Evolutionary conservation across 345 rosid species (phyloP).

Genomic region (Acer yangbiense): DNA sequence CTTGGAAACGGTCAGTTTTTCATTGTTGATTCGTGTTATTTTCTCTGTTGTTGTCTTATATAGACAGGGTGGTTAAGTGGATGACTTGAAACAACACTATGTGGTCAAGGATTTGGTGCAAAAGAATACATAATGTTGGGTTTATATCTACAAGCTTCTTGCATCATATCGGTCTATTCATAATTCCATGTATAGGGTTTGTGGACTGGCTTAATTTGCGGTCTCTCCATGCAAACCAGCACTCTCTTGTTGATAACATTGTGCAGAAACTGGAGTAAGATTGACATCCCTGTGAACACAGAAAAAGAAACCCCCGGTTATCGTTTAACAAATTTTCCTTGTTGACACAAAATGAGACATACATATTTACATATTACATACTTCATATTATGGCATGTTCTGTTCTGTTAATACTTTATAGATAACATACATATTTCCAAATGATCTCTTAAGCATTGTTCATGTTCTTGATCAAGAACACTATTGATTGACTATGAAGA

Average conservation of each 20-base stretch:
- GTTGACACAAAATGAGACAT: background rate
- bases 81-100: constrained; percentile 85
- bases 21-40: background rate
- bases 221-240: constrained; percentile 47
- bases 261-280: constrained; percentile 49
- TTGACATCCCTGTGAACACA: constrained; percentile 16
- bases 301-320: background rate
- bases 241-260: constrained; percentile 47
- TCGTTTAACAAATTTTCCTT: background rate
- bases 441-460: background rate
- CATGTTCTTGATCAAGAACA: too few species aligned
- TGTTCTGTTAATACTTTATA: too few species aligned
- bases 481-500: too few species aligned
- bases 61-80: constrained; percentile 71
- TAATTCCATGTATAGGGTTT: constrained; percentile 48
- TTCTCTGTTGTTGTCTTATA: constrained; percentile 1
- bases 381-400: background rate
- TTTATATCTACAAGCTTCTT: constrained; percentile 72
- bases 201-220: constrained; percentile 81
- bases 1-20: too few species aligned
- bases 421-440: too few species aligned
- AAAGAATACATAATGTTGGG: constrained; percentile 58
- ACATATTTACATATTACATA: too few species aligned
- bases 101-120: constrained; percentile 92
- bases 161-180: constrained; percentile 48